Percentiles rank a stretch among this genome's conserved stretches.
phyloP scores from a whole-genome alignment of 441 rosid genomes.

The Metrosideros polymorpha region DNA sequence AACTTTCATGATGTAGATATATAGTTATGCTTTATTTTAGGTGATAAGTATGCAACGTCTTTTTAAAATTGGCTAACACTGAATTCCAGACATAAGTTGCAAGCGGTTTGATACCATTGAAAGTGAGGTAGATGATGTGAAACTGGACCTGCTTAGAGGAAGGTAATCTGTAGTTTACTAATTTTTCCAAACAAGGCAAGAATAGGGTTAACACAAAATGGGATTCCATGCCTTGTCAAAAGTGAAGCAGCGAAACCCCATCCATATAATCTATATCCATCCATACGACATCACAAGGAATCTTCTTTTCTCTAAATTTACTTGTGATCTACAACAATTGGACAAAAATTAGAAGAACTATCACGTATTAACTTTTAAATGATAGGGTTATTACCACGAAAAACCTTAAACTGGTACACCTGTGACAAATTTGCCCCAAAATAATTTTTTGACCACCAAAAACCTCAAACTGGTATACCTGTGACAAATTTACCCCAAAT shows the following conservation, averaged over 20 bases:
- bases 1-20: neutral
- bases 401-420: too few relatives aligned
- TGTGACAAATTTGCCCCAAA: too few relatives aligned
- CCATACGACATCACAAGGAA: slow-evolving; percentile 95
- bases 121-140: neutral
- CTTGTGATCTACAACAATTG: slow-evolving; percentile 42
- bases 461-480: too few relatives aligned
- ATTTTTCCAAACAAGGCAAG: neutral
- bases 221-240: slow-evolving; percentile 60
- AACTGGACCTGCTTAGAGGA: neutral
- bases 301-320: slow-evolving; percentile 73
- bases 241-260: slow-evolving; percentile 97
- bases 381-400: too few relatives aligned
- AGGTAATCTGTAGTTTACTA: neutral
- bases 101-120: neutral
- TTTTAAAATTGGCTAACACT: neutral
- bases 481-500: too few relatives aligned
- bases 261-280: slow-evolving; percentile 99
- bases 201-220: neutral
- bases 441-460: too few relatives aligned
- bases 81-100: neutral
- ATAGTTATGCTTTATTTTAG: neutral
- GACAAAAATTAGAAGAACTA: neutral
- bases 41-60: neutral
- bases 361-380: neutral